phyloP scores from a whole-genome alignment of 257 asterid species.

The Salvia rosmarinus region DNA sequence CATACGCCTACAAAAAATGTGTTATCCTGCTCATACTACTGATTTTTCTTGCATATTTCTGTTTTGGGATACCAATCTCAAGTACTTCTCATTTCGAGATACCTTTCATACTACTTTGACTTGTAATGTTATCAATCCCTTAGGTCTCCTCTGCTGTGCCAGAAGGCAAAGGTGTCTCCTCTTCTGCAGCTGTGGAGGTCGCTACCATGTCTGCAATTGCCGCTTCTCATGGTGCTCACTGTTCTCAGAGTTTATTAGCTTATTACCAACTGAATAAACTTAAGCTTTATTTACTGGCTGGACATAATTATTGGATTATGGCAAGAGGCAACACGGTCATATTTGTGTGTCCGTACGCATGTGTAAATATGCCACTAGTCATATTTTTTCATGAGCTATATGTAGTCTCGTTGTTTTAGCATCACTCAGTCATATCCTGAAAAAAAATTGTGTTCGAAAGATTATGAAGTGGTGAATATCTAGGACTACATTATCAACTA shows the following conservation, averaged over 20 bases:
- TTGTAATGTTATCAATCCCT: conserved; percentile 9
- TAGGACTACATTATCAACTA: background rate
- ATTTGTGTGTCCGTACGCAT: background rate
- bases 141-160: conserved; percentile 99
- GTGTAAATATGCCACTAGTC: background rate
- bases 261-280: background rate
- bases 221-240: conserved; percentile 77
- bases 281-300: background rate
- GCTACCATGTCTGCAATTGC: conserved; percentile 96
- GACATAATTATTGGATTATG: background rate
- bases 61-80: background rate
- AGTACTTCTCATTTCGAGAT: background rate
- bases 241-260: conserved; percentile 18
- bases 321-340: background rate
- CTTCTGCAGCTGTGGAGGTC: conserved; percentile 97
- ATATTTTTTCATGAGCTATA: background rate
- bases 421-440: background rate
- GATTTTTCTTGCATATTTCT: background rate
- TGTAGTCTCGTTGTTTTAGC: background rate
- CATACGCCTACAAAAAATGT: background rate
- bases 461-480: background rate
- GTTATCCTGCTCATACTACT: background rate
- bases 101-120: background rate
- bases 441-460: background rate
- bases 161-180: conserved; percentile 98